Base-by-base conservation (phyloP, 345 rosid species). In the Hevea brasiliensis region DNA sequence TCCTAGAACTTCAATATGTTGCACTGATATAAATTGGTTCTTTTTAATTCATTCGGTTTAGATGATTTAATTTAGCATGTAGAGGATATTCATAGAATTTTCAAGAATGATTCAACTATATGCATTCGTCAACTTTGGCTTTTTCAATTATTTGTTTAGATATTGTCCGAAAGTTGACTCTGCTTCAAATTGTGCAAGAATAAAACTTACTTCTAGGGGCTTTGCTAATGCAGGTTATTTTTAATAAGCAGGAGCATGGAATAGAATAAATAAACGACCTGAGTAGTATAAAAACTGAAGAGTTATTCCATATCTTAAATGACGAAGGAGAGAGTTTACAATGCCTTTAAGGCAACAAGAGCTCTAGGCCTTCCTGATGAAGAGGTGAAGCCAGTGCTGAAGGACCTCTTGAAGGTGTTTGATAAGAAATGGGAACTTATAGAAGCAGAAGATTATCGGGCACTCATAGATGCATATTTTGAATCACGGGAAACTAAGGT, bases 361-460 rank as follows among this genome's bases (percentile, higher is more conserved):
- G 80, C 79, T 35, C 56, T 89, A 35, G 84, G 81, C 6, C 81
- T 91, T 76, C 65, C 85, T 0, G 85, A 76, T 63, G 67, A 78
- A 13, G 85, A 87, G 83, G 82, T 83, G 53, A 81, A 72, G 65
- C 80, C 83, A 1, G 86, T 87, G 72, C 79, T 93, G 61, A 60
- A 44, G 76, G 11, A 83, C 56, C 87, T 93, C 0, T 61, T 83
- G 44, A 73, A 60, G 73, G 61, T 87, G 45, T 81, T 53, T 68
- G 82, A 76, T 23, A 74, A 40, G 32, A 87, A 85, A 9, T 93
- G 98, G 98, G 90, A 84, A 6, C 74, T 4, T 6, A 81, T 93
- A 0, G 91, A 82, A 84, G 75, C 84, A 41, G 92, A 93, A 61
- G 79, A 86, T 58, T 91, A 86, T 53, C 80, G 76, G 29, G 81